Evolutionary conservation across 129 eudicot species (phyloP), one percentile per base, ranked within the genome.

Genomic region (Mikania micrantha): DNA sequence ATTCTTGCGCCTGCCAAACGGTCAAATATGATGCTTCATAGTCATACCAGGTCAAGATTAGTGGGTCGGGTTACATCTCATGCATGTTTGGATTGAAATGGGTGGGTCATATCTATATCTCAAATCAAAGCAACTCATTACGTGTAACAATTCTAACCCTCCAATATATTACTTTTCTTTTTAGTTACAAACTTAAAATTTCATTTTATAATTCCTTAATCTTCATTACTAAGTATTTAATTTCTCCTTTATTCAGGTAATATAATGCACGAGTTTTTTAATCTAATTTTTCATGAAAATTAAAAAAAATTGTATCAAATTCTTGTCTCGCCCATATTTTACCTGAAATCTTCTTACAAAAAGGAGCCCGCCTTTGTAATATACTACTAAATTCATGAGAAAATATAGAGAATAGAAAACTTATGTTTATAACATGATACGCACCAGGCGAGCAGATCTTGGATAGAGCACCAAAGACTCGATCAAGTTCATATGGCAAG

Each of bases 1-100:
- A 93, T 60, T 84, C 95, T 84, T 69, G 90, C 95, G 64, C 96
- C 98, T 88, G 80, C 32, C 54, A 17, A 65, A 35, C 24, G 1
- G 21, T 20, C 29, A 11, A 61, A 61, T 28, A 61, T 19, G 7
- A 32, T 16, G 9, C 7, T 49, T 9, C 5, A 67, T 48, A 20
- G 19, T 42, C 49, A 36, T 15, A 36, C 10, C 2, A 5, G 9
- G 10, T 36, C 49, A 48, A 48, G 56, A 48, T 6, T 1, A 20
- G 27, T 9, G 56, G 12, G 56, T 7, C 27, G 24, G 4, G 36
- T 48, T 16, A 48, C 11, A 17, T 24, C 2, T 19, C 21, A 48
- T 16, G 19, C 56, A 19, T 4, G 56, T 13, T 13, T 9, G 8
- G 19, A 19, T 42, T 3, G 49, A 42, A 3, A 42, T 11, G 19